Percentiles rank a stretch among this genome's conserved stretches.
These are phyloP conservation scores for Aspergillus proliferans DNA, from an alignment of 2,329 filamentous ascomycete genomes.

Conservation along the genomic window DNA sequence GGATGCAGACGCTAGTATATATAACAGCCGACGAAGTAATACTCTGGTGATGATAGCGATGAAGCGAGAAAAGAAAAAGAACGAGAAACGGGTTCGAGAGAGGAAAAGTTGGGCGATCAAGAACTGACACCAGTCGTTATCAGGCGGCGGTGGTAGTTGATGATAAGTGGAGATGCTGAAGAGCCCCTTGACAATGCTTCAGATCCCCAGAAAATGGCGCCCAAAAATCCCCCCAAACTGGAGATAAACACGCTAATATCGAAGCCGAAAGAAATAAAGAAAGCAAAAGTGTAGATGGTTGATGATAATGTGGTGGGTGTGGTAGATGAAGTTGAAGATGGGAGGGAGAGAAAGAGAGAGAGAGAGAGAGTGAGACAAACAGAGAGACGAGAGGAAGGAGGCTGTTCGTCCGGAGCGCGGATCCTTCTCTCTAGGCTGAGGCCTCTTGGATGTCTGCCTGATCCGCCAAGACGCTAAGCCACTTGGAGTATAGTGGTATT, in stretches of 20 bases:
- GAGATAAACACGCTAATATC: constrained; percentile 4
- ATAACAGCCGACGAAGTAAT: not conserved
- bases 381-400: constrained; percentile 13
- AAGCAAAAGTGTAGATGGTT: constrained; percentile 3
- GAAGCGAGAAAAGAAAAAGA: too few relatives aligned
- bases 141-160: too few relatives aligned
- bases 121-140: too few relatives aligned
- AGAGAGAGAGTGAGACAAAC: constrained; percentile 6
- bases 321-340: not conserved
- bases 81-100: too few relatives aligned
- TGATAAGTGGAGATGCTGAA: not conserved
- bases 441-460: constrained; percentile 34
- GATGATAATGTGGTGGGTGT: not conserved
- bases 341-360: constrained; percentile 4
- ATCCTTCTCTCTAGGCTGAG: constrained; percentile 12
- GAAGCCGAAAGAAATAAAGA: not conserved
- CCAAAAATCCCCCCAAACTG: not conserved
- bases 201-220: not conserved
- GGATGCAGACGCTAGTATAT: not conserved
- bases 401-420: constrained; percentile 16
- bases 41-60: too few relatives aligned
- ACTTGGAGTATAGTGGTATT: too few relatives aligned
- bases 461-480: constrained; percentile 8
- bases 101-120: too few relatives aligned
- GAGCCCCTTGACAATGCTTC: not conserved